A percentile compares a stretch with the other conserved stretches of the same genome.
Conservation (phyloP, 2,329 filamentous ascomycete genomes). For the Sclerotinia subarctica region DNA sequence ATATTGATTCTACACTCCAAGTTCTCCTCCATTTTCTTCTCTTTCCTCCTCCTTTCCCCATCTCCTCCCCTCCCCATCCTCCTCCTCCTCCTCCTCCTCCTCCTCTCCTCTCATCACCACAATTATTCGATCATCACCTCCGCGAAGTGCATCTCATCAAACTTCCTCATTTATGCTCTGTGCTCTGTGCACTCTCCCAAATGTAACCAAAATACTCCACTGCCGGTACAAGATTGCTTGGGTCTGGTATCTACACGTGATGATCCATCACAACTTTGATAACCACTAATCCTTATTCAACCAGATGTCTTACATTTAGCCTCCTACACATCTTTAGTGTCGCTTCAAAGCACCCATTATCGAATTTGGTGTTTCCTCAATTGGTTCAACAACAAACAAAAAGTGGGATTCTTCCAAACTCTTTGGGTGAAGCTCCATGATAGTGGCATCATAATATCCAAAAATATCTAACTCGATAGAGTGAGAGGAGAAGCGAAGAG, state of each 20-base stretch:
- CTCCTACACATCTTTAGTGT: not conserved
- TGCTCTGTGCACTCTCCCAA: conserved; percentile 3
- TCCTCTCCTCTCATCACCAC: not conserved
- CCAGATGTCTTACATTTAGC: not conserved
- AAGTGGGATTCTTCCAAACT: not conserved
- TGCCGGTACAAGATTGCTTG: conserved; percentile 1
- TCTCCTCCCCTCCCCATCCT: not conserved
- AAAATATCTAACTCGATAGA: not conserved
- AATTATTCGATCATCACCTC: not conserved
- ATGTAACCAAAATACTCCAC: conserved; percentile 6
- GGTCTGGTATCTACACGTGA: conserved; percentile 1
- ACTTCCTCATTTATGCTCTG: not conserved
- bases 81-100: not conserved
- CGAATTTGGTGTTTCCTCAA: not conserved
- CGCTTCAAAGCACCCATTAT: not conserved
- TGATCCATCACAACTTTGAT: not conserved
- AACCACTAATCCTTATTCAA: not conserved
- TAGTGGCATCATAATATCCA: not conserved
- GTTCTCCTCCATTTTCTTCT: not conserved
- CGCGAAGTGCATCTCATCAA: not conserved
- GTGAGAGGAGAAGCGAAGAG: not conserved
- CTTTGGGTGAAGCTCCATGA: not conserved
- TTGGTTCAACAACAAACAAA: not conserved
- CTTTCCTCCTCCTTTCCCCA: not conserved
- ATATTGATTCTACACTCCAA: not conserved